Evolutionary conservation across 2,329 filamentous ascomycete genomes (phyloP), one percentile per base, ranked within the genome.

Genomic region (Aspergillus terreus): DNA sequence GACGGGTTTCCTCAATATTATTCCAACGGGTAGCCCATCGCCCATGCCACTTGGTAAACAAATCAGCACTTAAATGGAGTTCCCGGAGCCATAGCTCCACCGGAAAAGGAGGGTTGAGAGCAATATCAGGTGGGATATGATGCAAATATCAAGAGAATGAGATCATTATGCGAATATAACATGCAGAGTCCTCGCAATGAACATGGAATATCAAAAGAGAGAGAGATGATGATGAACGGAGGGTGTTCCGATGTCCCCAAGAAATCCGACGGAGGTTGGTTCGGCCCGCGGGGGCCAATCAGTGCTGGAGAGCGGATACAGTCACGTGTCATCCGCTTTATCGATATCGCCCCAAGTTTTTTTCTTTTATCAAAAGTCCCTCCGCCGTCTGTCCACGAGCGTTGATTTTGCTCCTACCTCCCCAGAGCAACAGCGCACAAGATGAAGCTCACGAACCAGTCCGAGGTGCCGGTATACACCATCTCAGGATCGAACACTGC

Each of bases 401-500:
- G n/a, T 23, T 23, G 40, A 6, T 42, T n/a, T 51, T 46, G 53
- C 52, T 51, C 27, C 46, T 47, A 49, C 49, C 23, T 43, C 54
- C 42, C 30, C 51, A 36, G 50, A 49, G 47, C 33, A 54, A 48
- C 53, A 45, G 51, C 48, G 49, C 7, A 52, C 49, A 59, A 54
- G 44, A 78, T 78, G 76, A 77, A 76, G 67, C 68, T 78, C 58
- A 74, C 74, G 46, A 78, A 90, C 63, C 85, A 89, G 58, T 89
- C 90, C 56, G 81, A 86, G 42, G 88, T 96, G 53, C 88, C 89
- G 51, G 92, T 96, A 2, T 99, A 99, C 68, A 97, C 94, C 49
- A 89, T 99, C 64, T 91, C 92, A 35, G 95, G 94, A 58, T 90
- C 90, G 32, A 90, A 90, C 33, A 92, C 90, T 15, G 88, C 90